Evolutionary conservation across 768 basidiomycete species (phyloP), one percentile per base, ranked within the genome.

Genomic region (Boletus tomentosulus): DNA sequence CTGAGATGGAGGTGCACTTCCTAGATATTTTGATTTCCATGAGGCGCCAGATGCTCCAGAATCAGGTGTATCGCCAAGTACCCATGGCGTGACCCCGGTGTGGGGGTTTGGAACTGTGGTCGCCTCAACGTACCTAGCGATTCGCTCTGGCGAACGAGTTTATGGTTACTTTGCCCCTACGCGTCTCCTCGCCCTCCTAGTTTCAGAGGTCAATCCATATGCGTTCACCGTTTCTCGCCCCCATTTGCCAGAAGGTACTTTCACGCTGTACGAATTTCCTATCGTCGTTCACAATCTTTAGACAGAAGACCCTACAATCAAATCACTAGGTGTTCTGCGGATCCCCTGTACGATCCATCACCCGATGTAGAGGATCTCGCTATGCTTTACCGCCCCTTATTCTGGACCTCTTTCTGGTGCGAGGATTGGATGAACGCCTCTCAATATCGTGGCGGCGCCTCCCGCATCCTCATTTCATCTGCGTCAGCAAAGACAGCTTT

Each of bases 351-450:
- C 55, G 72, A 72, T 16, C 69, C 78, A 0, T 75, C 74, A 0
- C 72, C 77, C 0, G 57, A 62, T 1, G 66, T 70, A 1, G 86
- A 87, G 64, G 85, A 86, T 60, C 71, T 86, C 38, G 80, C 78
- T 0, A 87, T 87, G 86, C 76, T 87, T 15, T 87, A 84, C 57
- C 78, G 85, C 0, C 85, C 86, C 0, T 73, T 87, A 15, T 87
- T 86, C 66, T 87, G 86, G 86, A 87, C 86, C 0, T 78, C 86
- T 1, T 87, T 79, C 57, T 87, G 86, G 86, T 85, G 78, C 57
- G 84, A 87, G 64, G 86, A 87, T 62, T 87, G 84, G 84, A 63
- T 87, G 6, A 69, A 77, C 52, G 69, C 75, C 6, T 73, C 78
- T 3, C 59, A 64, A 24, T 87, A 86, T 63, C 74, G 77, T 9